Evolutionary conservation across 768 basidiomycete species (phyloP).

Genomic region (Pholiota molesta): DNA sequence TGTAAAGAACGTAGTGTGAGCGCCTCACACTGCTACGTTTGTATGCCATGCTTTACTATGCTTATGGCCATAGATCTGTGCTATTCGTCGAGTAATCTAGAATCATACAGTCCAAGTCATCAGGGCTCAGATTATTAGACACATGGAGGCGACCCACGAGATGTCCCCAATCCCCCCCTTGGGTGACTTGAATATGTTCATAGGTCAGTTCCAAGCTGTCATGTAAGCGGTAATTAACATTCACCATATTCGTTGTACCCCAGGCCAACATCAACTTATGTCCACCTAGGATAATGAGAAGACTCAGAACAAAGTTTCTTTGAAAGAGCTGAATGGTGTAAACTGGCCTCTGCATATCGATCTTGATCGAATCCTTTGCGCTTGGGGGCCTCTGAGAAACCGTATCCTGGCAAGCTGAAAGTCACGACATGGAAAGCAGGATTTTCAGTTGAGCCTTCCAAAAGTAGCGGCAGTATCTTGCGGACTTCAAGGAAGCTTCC

Average conservation of each 20-base stretch:
- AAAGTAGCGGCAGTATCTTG: conserved; percentile 60
- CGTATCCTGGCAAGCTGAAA: conserved; percentile 59
- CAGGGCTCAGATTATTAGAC: conserved; percentile 11
- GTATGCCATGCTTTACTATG: conserved; percentile 56
- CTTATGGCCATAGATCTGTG: conserved; percentile 32
- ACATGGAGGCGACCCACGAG: conserved; percentile 23
- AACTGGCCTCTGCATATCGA: conserved; percentile 51
- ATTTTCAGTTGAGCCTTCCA: conserved; percentile 38
- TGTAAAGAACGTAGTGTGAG: no score
- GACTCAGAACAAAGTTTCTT: not conserved
- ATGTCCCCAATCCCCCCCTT: conserved; percentile 55
- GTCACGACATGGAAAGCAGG: conserved; percentile 70
- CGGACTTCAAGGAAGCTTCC: conserved; percentile 59
- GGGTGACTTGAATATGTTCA: conserved; percentile 33
- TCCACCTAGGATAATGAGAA: conserved; percentile 15
- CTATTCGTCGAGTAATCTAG: conserved; percentile 30
- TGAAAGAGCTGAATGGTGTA: not conserved
- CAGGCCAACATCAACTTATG: conserved; percentile 53
- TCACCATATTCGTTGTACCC: conserved; percentile 55
- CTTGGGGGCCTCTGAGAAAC: conserved; percentile 60
- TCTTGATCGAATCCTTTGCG: conserved; percentile 49
- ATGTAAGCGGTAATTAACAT: not conserved
- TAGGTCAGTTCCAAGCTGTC: not conserved
- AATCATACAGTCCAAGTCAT: conserved; percentile 24
- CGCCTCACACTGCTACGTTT: conserved; percentile 41